Evolutionary conservation across 202 grass and related monocot genomes (phyloP), one percentile per base, ranked within the genome.

Genomic region (Zoysia matrella): DNA sequence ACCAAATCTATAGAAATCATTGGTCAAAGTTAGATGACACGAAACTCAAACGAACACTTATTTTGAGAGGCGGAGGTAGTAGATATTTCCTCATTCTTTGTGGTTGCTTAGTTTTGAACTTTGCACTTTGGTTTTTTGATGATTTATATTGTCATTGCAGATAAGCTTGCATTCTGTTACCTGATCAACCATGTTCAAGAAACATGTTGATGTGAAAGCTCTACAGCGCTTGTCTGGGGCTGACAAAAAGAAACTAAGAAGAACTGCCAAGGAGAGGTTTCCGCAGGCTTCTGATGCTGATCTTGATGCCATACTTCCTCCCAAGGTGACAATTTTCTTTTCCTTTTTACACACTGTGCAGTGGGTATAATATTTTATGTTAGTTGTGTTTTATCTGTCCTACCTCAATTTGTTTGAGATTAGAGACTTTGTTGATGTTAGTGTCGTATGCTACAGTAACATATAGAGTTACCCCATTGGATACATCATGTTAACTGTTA

Each of bases 171-270:
- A 54, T 43, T 60, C 82, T 65, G 14, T n/a, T 10, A 15, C 36
- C 50, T 47, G 49, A 58, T 80, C 81, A 83, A 80, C 76, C 84
- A 98, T 98, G 95, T 98, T 98, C 89, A 98, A 98, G 77, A 98
- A 98, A 77, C 85, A 84, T 75, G 83, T 90, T 68, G 88, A 98
- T 52, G 89, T 79, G 42, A 95, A 98, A 85, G 83, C 92, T 70
- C 58, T 89, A 56, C 95, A 98, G 68, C 89, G 90, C 42, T 77
- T 98, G 39, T 98, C 95, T 44, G 95, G 95, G 13, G 92, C 95
- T 48, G 95, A 98, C 83, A 98, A 95, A 88, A 98, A 98, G 90
- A 98, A 98, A 55, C 72, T 95, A 52, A 89, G 92, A 86, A 91
- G 95, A 88, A 86, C 80, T 56, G 75, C 87, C 80, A 95, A 95